Evolutionary conservation across 2,329 filamentous ascomycete species (phyloP).

Genomic region (Teratosphaeria nubilosa): DNA sequence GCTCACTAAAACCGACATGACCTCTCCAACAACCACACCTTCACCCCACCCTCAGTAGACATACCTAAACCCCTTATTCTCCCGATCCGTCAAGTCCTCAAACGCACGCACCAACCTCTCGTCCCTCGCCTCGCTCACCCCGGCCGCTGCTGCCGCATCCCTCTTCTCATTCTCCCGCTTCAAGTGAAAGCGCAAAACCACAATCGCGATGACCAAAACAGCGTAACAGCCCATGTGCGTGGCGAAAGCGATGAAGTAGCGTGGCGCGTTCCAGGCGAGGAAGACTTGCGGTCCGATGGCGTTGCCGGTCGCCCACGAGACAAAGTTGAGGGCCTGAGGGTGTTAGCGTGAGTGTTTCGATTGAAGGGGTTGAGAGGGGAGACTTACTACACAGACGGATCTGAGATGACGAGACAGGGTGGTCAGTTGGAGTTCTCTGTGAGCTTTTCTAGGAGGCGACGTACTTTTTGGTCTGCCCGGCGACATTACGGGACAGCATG

Average conservation of each 20-base stretch:
- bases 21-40: background rate
- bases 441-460: background rate
- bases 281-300: constrained; percentile 59
- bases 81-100: constrained; percentile 23
- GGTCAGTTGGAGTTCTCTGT: background rate
- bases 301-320: constrained; percentile 60
- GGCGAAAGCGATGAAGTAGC: constrained; percentile 60
- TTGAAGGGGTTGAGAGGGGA: background rate
- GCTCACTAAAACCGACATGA: too few relatives aligned
- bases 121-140: constrained; percentile 14
- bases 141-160: constrained; percentile 21
- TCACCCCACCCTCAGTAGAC: background rate
- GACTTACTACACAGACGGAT: background rate
- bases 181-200: constrained; percentile 33
- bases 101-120: constrained; percentile 22
- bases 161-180: constrained; percentile 31
- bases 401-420: background rate
- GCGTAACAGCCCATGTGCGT: constrained; percentile 61
- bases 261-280: constrained; percentile 48
- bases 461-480: constrained; percentile 61
- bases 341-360: background rate
- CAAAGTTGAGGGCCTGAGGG: constrained; percentile 58
- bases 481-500: constrained; percentile 47
- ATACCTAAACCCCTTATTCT: constrained; percentile 1
- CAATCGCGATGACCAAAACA: constrained; percentile 35